Conservation (phyloP, 768 basidiomycete species). For the Serendipita sp. region DNA sequence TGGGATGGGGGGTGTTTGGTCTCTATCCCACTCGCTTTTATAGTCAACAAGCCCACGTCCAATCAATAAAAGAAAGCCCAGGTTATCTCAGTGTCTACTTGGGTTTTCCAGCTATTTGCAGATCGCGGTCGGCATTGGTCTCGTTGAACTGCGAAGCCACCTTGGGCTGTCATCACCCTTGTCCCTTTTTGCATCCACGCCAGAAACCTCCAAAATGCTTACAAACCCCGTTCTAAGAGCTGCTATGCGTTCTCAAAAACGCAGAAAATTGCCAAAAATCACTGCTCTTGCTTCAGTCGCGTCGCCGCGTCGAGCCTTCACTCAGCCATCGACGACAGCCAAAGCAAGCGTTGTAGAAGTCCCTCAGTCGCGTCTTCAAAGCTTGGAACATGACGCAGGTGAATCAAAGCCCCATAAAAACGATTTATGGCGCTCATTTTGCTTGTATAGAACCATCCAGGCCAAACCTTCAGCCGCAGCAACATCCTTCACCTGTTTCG, state of each 20-base stretch:
- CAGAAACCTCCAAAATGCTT: slow-evolving; percentile 15
- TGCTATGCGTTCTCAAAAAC: slow-evolving; percentile 4
- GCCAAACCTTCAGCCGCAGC: slow-evolving; percentile 56
- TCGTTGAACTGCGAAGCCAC: neutral
- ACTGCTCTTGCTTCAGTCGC: slow-evolving; percentile 8
- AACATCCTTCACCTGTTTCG: slow-evolving; percentile 33
- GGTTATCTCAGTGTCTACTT: too few species aligned
- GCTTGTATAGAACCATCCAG: slow-evolving; percentile 59
- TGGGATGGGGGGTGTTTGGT: neutral
- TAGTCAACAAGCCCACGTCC: neutral
- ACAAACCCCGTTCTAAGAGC: slow-evolving; percentile 8
- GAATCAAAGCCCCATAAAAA: slow-evolving; percentile 56
- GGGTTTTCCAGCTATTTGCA: too few species aligned
- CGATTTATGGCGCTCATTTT: neutral
- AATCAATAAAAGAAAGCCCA: too few species aligned
- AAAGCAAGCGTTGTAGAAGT: slow-evolving; percentile 70
- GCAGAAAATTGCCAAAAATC: neutral
- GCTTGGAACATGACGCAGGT: slow-evolving; percentile 25
- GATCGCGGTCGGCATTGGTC: neutral
- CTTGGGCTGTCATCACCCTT: neutral
- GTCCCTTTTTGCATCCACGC: neutral
- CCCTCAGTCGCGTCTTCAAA: slow-evolving; percentile 20
- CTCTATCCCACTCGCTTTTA: neutral
- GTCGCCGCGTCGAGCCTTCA: slow-evolving; percentile 35
- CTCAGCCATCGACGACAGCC: slow-evolving; percentile 70